Conservation (phyloP, 495 filamentous ascomycete species). For the Penicillium flavigenum region DNA sequence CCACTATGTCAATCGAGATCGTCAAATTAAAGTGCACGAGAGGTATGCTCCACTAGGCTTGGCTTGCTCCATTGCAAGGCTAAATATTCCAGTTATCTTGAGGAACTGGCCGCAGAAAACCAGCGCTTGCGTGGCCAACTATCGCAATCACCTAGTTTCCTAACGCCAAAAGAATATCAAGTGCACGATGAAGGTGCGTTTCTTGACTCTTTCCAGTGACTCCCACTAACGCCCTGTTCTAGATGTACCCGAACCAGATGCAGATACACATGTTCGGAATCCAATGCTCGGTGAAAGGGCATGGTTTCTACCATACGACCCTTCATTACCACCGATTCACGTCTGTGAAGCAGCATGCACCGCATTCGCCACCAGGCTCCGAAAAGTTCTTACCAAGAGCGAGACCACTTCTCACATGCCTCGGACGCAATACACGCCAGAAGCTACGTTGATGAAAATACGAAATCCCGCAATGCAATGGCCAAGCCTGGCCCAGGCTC, state of each 20-base stretch:
- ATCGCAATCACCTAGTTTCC: constrained; percentile 14
- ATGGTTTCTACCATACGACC: constrained; percentile 36
- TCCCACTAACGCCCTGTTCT: background rate
- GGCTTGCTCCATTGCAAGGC: background rate
- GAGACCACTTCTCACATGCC: constrained; percentile 27
- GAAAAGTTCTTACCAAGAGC: constrained; percentile 28
- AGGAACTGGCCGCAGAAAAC: constrained; percentile 28
- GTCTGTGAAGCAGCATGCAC: constrained; percentile 39
- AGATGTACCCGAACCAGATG: constrained; percentile 13
- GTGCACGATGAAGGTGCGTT: constrained; percentile 7
- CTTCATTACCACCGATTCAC: constrained; percentile 31
- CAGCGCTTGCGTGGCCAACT: constrained; percentile 23
- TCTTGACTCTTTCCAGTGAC: background rate
- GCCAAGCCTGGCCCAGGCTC: constrained; percentile 28
- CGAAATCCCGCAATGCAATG: constrained; percentile 21
- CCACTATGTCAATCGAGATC: constrained; percentile 35
- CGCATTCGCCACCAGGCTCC: constrained; percentile 36
- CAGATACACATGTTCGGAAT: constrained; percentile 26
- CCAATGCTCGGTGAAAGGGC: constrained; percentile 34
- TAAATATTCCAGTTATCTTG: constrained; percentile 27
- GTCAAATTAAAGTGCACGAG: constrained; percentile 36
- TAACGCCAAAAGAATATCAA: background rate
- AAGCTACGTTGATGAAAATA: constrained; percentile 22
- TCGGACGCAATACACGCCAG: constrained; percentile 30
- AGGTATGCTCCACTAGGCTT: constrained; percentile 21